These are phyloP conservation scores for Fusarium sp. DNA, from an alignment of 2,329 filamentous ascomycete species.

Conservation along the genomic window DNA sequence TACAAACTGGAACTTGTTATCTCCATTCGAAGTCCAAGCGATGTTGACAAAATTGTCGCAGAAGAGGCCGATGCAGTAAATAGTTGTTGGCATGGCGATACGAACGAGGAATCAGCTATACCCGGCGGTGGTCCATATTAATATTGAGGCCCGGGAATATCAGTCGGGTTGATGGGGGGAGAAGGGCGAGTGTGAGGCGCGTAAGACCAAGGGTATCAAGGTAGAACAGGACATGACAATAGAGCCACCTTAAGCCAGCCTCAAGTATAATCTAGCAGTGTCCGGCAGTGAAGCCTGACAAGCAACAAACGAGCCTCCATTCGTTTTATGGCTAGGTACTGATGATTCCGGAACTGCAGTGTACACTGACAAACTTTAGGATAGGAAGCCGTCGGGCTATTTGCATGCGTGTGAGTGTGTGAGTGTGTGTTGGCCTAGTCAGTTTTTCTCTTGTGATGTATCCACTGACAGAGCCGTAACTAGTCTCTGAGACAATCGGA, in stretches of 20 bases:
- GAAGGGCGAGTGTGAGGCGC: background rate
- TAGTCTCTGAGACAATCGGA: background rate
- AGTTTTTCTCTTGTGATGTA: background rate
- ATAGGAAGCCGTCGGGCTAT: background rate
- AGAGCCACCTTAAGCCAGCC: background rate
- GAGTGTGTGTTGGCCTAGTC: background rate
- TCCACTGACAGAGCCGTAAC: background rate
- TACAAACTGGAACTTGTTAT: background rate
- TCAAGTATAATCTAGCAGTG: background rate
- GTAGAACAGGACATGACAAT: background rate
- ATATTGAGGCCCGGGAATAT: background rate
- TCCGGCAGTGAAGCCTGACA: background rate
- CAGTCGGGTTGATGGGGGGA: background rate
- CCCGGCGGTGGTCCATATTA: background rate
- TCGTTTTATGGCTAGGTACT: background rate
- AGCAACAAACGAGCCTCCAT: background rate
- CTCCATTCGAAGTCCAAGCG: background rate
- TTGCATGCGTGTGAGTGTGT: background rate
- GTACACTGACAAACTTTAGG: background rate
- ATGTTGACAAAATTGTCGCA: background rate
- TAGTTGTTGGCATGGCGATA: background rate
- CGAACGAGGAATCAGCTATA: background rate
- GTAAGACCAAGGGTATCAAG: background rate
- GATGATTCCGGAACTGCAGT: background rate
- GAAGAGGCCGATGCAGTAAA: background rate